phyloP scores from a whole-genome alignment of 345 rosid species.

The Chamaenerion angustifolium region DNA sequence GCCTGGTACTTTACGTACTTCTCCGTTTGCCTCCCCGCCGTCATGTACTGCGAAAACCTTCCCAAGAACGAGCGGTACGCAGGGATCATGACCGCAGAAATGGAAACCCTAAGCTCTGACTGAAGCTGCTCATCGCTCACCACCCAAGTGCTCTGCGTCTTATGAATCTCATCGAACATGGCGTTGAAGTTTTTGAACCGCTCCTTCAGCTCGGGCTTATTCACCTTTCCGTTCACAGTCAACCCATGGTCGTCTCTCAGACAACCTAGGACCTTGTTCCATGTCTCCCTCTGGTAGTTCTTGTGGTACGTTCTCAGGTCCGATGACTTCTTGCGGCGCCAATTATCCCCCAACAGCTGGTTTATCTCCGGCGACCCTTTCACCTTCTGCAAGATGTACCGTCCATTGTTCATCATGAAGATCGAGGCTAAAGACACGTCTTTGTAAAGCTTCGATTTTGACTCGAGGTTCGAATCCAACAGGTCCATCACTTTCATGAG shows the following conservation, averaged over 20 bases:
- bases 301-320: conserved; percentile 72
- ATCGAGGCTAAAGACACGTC: conserved; percentile 53
- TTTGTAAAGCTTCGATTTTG: conserved; percentile 59
- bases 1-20: conserved; percentile 81
- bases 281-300: conserved; percentile 72
- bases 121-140: conserved; percentile 84
- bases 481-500: conserved; percentile 56
- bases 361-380: conserved; percentile 54
- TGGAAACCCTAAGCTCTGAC: conserved; percentile 82
- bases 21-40: conserved; percentile 73
- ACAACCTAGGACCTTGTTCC: conserved; percentile 61
- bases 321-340: conserved; percentile 61
- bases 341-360: conserved; percentile 44
- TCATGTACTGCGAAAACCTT: conserved; percentile 52
- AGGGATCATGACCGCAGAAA: conserved; percentile 58
- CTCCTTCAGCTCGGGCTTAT: conserved; percentile 71
- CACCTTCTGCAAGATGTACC: conserved; percentile 79
- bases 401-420: conserved; percentile 96
- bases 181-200: conserved; percentile 74
- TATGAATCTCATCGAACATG: conserved; percentile 80
- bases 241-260: conserved; percentile 52
- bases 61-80: conserved; percentile 78
- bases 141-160: conserved; percentile 80
- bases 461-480: conserved; percentile 45
- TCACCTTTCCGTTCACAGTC: conserved; percentile 53